These are phyloP conservation scores for Hortaea sp. DNA, from an alignment of 2,329 filamentous ascomycete species.

Conservation along the genomic window DNA sequence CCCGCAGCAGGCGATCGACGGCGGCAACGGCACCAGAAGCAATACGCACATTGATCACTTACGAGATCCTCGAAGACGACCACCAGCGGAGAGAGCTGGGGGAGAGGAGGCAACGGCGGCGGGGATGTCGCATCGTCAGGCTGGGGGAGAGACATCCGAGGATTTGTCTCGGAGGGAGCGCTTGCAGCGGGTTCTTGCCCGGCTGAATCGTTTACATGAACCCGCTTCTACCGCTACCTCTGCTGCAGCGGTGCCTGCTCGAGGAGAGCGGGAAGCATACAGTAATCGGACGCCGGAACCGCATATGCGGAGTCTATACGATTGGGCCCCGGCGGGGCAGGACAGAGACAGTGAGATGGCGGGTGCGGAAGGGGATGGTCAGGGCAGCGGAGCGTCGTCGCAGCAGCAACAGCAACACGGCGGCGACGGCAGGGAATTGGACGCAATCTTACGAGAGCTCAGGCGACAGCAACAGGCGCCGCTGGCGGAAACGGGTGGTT, in stretches of 20 bases:
- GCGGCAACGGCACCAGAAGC: background rate
- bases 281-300: constrained; percentile 42
- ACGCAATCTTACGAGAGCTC: constrained; percentile 31
- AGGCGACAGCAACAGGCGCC: constrained; percentile 25
- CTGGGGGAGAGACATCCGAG: constrained; percentile 17
- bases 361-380: too few species aligned
- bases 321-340: constrained; percentile 42
- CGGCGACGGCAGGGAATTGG: constrained; percentile 27
- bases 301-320: constrained; percentile 46
- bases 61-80: constrained; percentile 13
- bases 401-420: constrained; percentile 21
- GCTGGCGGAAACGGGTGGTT: constrained; percentile 16
- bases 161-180: constrained; percentile 32
- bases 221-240: constrained; percentile 14
- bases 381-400: constrained; percentile 4
- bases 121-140: background rate
- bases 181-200: constrained; percentile 36
- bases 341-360: too few species aligned
- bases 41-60: constrained; percentile 10
- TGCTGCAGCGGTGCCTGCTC: background rate
- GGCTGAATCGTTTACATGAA: constrained; percentile 35
- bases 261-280: constrained; percentile 31
- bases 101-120: background rate
- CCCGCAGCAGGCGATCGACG: background rate
- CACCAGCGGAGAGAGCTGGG: background rate